Evolutionary conservation across 208 protist species (phyloP).

Genomic region (Crithidia expoeki): DNA sequence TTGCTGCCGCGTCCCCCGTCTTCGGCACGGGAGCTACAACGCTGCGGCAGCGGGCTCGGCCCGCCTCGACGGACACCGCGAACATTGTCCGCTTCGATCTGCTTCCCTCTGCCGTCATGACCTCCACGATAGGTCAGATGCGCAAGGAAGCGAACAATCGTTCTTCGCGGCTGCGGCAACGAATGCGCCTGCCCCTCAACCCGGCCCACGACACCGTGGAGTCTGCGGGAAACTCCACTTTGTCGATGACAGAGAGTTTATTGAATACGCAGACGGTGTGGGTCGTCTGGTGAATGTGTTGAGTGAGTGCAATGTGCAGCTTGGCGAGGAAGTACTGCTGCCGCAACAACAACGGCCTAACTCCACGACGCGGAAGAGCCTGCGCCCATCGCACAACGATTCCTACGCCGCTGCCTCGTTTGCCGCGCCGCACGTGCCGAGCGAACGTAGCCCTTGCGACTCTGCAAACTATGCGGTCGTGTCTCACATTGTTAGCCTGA

Average conservation of each 20-base stretch:
- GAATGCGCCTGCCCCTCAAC: background rate
- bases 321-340: background rate
- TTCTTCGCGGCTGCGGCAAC: constrained; percentile 3
- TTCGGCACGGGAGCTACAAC: constrained; percentile 17
- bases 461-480: background rate
- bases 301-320: constrained; percentile 7
- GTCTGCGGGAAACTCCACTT: constrained; percentile 1
- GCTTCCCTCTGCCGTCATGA: constrained; percentile 1
- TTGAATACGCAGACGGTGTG: background rate
- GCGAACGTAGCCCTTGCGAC: background rate
- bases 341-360: background rate
- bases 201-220: background rate
- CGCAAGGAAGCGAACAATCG: constrained; percentile 1
- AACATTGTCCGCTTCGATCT: constrained; percentile 19
- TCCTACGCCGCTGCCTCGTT: background rate
- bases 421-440: background rate
- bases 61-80: background rate
- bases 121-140: background rate
- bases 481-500: constrained; percentile 7
- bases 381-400: constrained; percentile 4
- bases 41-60: constrained; percentile 1
- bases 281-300: constrained; percentile 17
- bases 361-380: background rate
- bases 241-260: background rate
- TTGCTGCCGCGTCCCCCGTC: background rate